A percentile compares a stretch with the other conserved stretches of the same genome.
These are phyloP conservation scores for Leishmania turanica DNA, from an alignment of 208 protist genomes.

Conservation along the genomic window DNA sequence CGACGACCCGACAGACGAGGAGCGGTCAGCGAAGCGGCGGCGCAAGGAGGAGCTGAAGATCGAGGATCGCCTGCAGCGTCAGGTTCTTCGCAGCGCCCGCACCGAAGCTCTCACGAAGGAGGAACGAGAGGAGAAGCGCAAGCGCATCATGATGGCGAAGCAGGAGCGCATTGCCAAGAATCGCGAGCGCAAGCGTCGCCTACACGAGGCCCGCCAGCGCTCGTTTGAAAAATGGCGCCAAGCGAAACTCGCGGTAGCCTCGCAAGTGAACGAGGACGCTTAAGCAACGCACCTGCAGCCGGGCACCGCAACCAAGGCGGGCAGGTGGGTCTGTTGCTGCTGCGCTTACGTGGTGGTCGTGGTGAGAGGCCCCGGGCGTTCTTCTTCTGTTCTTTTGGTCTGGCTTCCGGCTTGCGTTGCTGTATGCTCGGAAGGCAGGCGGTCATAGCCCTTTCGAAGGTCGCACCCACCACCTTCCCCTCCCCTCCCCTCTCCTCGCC, in stretches of 20 bases:
- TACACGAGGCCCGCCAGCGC: conserved; percentile 68
- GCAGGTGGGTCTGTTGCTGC: not conserved
- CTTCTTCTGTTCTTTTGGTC: not conserved
- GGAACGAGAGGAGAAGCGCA: conserved; percentile 82
- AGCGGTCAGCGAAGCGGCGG: conserved; percentile 68
- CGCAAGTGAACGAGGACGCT: conserved; percentile 31
- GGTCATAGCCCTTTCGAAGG: too few species aligned
- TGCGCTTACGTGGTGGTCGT: not conserved
- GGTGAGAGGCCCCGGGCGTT: not conserved
- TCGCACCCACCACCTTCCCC: not conserved
- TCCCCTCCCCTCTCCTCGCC: not conserved
- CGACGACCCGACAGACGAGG: conserved; percentile 70
- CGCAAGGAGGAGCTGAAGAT: conserved; percentile 75
- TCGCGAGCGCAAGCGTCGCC: conserved; percentile 73
- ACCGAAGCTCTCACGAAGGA: conserved; percentile 73
- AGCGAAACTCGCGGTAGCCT: conserved; percentile 63
- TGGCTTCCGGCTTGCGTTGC: not conserved
- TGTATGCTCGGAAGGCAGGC: not conserved
- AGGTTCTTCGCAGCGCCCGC: conserved; percentile 52
- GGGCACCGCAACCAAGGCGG: not conserved
- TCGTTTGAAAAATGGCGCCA: conserved; percentile 86
- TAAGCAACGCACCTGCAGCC: not conserved
- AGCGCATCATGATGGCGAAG: conserved; percentile 79
- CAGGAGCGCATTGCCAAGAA: conserved; percentile 91
- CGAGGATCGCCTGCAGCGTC: conserved; percentile 81